Evolutionary conservation across 208 protist species (phyloP), one percentile per base, ranked within the genome.

Genomic region (Trypanosoma melophagium): DNA sequence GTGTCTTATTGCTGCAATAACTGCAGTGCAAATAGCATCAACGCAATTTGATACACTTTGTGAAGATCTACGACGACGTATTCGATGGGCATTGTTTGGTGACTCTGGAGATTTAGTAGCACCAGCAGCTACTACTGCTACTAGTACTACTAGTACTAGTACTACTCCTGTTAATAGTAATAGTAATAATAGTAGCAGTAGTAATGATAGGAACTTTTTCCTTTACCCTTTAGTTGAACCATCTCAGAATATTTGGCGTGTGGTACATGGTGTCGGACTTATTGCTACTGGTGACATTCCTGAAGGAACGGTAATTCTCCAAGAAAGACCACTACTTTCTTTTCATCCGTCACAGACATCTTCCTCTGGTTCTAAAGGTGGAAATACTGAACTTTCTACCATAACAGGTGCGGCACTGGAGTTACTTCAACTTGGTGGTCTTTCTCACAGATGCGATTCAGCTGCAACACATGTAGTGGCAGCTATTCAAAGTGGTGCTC

Each of bases 221-320:
- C 19, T 86, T 8, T 74, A 84, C 51, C 53, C 74, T 22, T 53
- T 28, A 24, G 75, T 76, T 45, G 74, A 81, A 38, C 56, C 76
- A 21, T 83, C 61, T 45, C 53, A 45, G 13, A 77, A 86, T 44
- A 21, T 57, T 12, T 66, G 47, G 22, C 69, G 66, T 49, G 52
- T 78, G n/a, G 60, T 71, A 1, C 67, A 77, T 9, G 84, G 84
- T 13, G 54, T 62, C 3, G 84, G 84, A 1, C 50, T 89, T 19
- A 60, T 86, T 19, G 71, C 84, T 8, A 75, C 62, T 13, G 60
- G 28, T 7, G 13, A 62, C 0, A 70, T 89, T 35, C n/a, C 47
- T 22, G 84, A 81, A 53, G 84, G 80, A 14, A 66, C 62, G 52
- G 67, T 79, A 7, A 67, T 89, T 22, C 17, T 76, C 1, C 67